Percentiles rank a stretch among this genome's conserved stretches.
Conservation (phyloP, 768 basidiomycete species). For the Tricholoma saponaceum region DNA sequence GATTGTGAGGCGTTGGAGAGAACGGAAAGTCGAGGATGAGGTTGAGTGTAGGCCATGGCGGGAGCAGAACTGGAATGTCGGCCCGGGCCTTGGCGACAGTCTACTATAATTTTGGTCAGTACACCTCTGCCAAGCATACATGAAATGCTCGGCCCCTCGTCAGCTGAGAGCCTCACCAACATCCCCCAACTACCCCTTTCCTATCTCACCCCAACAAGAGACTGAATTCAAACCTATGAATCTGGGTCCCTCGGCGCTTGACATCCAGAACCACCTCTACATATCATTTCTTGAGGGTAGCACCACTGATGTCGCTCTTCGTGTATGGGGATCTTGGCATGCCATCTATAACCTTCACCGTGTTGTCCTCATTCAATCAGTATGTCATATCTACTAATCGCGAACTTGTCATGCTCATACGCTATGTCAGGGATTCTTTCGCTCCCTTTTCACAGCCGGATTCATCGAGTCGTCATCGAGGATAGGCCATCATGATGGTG, state of each 20-base stretch:
- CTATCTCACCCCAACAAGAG: neutral
- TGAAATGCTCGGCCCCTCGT: neutral
- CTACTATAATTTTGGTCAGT: too few species aligned
- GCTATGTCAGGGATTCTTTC: conserved; percentile 71
- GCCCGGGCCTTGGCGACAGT: too few species aligned
- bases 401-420: neutral
- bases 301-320: conserved; percentile 76
- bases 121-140: neutral
- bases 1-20: conserved; percentile 59
- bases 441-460: conserved; percentile 79
- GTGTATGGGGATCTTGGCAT: conserved; percentile 59
- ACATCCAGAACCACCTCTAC: conserved; percentile 77
- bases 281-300: conserved; percentile 62
- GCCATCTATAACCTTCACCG: conserved; percentile 79
- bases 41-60: conserved; percentile 58
- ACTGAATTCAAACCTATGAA: conserved; percentile 8
- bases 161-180: neutral
- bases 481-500: conserved; percentile 19
- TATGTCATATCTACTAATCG: conserved; percentile 28
- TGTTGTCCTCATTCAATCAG: conserved; percentile 86
- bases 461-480: conserved; percentile 57
- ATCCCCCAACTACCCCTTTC: neutral
- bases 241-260: conserved; percentile 41
- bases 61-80: too few species aligned
- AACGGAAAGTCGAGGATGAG: conserved; percentile 65